A percentile compares a stretch with the other conserved stretches of the same genome.
phyloP scores from a whole-genome alignment of 805 yeast species.

The Lachancea waltii region DNA sequence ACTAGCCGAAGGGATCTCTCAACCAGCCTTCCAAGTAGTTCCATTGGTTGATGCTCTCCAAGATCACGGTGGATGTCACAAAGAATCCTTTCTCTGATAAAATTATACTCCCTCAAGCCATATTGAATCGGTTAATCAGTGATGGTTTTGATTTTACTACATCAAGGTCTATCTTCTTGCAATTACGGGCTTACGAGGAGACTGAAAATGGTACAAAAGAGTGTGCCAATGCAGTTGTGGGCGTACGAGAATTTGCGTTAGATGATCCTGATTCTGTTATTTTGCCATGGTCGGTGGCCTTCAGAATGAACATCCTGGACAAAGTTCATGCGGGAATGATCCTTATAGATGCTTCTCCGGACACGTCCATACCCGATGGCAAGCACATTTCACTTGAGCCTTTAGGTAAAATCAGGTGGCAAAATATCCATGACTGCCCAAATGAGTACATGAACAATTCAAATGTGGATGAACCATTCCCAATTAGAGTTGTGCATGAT shows the following conservation, averaged over 20 bases:
- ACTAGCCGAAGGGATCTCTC: neutral
- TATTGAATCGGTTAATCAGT: neutral
- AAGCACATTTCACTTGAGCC: constrained; percentile 6
- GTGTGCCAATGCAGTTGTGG: neutral
- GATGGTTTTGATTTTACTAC: constrained; percentile 1
- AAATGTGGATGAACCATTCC: constrained; percentile 1
- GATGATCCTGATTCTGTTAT: constrained; percentile 2
- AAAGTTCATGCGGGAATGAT: neutral
- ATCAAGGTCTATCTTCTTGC: constrained; percentile 1
- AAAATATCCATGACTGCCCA: neutral
- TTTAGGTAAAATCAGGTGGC: constrained; percentile 1
- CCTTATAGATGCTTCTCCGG: neutral
- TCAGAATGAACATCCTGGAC: neutral
- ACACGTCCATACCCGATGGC: neutral
- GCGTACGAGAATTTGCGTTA: constrained; percentile 6
- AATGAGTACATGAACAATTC: neutral
- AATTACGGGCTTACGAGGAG: neutral
- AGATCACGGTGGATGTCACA: neutral
- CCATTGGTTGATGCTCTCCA: neutral
- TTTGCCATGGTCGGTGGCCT: constrained; percentile 3
- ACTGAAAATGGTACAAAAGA: neutral
- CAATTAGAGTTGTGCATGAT: neutral
- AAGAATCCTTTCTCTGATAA: constrained; percentile 6
- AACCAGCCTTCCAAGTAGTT: neutral
- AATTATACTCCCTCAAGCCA: constrained; percentile 3